phyloP scores from a whole-genome alignment of 2,329 filamentous ascomycete species.

The Aspergillus sp. region DNA sequence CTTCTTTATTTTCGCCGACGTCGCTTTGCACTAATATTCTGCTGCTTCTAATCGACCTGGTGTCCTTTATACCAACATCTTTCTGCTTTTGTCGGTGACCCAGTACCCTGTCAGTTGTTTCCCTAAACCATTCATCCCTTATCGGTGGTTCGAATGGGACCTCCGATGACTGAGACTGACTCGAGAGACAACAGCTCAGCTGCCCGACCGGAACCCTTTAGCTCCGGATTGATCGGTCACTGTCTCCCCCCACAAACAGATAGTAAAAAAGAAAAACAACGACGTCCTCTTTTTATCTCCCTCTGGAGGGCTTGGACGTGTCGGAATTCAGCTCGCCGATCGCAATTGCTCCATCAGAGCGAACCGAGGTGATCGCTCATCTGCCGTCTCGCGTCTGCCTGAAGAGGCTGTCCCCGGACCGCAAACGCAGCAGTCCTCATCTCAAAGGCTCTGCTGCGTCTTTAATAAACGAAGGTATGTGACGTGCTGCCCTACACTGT shows the following conservation, averaged over 20 bases:
- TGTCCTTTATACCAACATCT: slow-evolving; percentile 21
- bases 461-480: slow-evolving; percentile 54
- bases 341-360: slow-evolving; percentile 25
- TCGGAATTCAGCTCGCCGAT: slow-evolving; percentile 25
- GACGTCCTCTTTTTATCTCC: slow-evolving; percentile 15
- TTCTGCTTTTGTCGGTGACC: slow-evolving; percentile 18
- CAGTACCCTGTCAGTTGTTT: slow-evolving; percentile 18
- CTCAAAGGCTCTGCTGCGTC: slow-evolving; percentile 22
- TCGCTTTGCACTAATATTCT: slow-evolving; percentile 14
- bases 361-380: slow-evolving; percentile 16
- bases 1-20: slow-evolving; percentile 17
- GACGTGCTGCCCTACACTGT: slow-evolving; percentile 62
- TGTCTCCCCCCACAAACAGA: not conserved
- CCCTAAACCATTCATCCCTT: slow-evolving; percentile 18
- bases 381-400: slow-evolving; percentile 19
- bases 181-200: slow-evolving; percentile 16
- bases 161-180: slow-evolving; percentile 20
- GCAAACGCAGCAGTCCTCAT: slow-evolving; percentile 25
- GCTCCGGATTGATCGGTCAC: slow-evolving; percentile 14
- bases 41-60: slow-evolving; percentile 20
- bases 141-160: slow-evolving; percentile 16
- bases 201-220: slow-evolving; percentile 20
- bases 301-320: slow-evolving; percentile 27
- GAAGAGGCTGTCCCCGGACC: slow-evolving; percentile 27
- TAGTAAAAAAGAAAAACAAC: slow-evolving; percentile 9